Base-by-base conservation (phyloP, 495 filamentous ascomycete genomes). In the Aspergillus taichungensis region DNA sequence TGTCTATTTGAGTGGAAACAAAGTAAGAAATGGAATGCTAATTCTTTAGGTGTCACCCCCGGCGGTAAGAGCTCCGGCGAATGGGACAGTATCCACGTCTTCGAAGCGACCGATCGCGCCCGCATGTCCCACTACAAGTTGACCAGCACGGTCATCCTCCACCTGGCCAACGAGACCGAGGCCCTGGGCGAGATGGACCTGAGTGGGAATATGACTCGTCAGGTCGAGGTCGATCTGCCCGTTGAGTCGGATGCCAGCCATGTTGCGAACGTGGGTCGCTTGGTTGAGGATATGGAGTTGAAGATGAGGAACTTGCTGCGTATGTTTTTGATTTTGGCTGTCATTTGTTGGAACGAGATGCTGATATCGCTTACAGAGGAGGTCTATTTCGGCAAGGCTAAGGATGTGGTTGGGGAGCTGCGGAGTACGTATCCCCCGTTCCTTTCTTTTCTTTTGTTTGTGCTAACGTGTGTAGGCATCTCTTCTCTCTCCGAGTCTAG, bases 11-110 rank as follows among this genome's bases (percentile, higher is more conserved):
- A n/a, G n/a, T n/a, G n/a, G n/a, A n/a, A n/a, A n/a, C n/a, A n/a
- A 24, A 24, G 18, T 2, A 24, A 24, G 18, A 24, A 24, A 24
- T n/a, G n/a, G n/a, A n/a, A 18, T 43, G 34, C 40, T 43, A 43
- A 43, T 43, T 10, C 10, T 35, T 13, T 42, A 82, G 75, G 74
- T 48, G 79, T 80, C 33, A 76, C 79, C 6, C 80, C 84, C 18
- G 76, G 79, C 42, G 75, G 75, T 54, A 84, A 82, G 65, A 82
- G 76, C 58, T 77, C 84, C 33, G 91, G 92, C 37, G 82, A 83
- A 46, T 99, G 92, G 92, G 94, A 99, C 64, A 92, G 86, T 53
- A 96, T 99, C 64, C 92, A 99, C 70, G 92, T 99, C 46, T 95
- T 99, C 66, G 92, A 99, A 60, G 87, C 88, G 31, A 85, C 80